phyloP scores from a whole-genome alignment of 768 basidiomycete species.

The Leccinum pellstonianum region DNA sequence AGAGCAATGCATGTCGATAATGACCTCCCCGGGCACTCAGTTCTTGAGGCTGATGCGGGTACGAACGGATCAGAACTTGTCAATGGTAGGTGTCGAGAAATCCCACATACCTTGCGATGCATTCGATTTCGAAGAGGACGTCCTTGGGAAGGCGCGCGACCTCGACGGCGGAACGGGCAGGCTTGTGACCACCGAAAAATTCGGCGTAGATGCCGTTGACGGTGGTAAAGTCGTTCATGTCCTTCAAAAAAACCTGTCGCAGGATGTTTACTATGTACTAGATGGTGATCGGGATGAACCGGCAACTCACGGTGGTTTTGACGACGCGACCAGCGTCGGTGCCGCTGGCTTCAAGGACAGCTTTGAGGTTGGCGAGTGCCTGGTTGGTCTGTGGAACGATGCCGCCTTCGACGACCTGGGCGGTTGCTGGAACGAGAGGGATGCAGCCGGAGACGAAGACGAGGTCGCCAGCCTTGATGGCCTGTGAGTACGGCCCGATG shows the following conservation, averaged over 20 bases:
- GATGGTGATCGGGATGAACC: neutral
- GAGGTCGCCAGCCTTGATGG: conserved; percentile 76
- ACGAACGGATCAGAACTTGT: neutral
- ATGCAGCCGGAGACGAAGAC: conserved; percentile 92
- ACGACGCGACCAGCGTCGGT: conserved; percentile 77
- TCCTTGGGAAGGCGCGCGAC: conserved; percentile 86
- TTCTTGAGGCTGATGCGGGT: conserved; percentile 19
- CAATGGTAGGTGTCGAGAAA: neutral
- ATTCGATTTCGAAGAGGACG: conserved; percentile 91
- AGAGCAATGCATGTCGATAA: neutral
- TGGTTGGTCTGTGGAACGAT: conserved; percentile 59
- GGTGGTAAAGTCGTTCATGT: conserved; percentile 84
- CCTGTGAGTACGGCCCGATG: conserved; percentile 88
- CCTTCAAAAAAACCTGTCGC: conserved; percentile 82
- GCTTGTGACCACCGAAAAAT: conserved; percentile 89
- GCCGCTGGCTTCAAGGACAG: conserved; percentile 80
- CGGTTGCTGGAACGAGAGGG: conserved; percentile 73
- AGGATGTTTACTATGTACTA: neutral
- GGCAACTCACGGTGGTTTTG: conserved; percentile 83
- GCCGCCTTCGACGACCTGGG: conserved; percentile 34
- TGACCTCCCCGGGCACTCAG: neutral
- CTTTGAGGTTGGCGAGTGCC: conserved; percentile 81
- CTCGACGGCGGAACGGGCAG: conserved; percentile 91
- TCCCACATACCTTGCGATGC: conserved; percentile 65
- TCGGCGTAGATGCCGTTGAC: conserved; percentile 81